A percentile compares a stretch with the other conserved stretches of the same genome.
phyloP scores from a whole-genome alignment of 148 eudicot genomes.

The Camellia japonica region DNA sequence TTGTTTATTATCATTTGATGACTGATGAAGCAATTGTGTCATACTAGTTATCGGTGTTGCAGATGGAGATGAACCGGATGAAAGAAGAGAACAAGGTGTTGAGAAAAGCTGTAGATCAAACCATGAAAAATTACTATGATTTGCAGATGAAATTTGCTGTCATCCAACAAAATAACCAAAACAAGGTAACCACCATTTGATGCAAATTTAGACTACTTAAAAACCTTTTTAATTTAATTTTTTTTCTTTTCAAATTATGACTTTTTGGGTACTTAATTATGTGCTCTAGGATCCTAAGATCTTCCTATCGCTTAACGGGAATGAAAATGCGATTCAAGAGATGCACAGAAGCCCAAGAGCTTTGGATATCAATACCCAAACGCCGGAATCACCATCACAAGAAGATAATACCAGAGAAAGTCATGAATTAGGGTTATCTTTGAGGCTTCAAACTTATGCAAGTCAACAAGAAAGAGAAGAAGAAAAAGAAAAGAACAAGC shows the following conservation, averaged over 20 bases:
- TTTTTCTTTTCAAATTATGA: not conserved
- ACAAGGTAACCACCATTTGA: slow-evolving; percentile 25
- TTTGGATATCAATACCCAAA: slow-evolving; percentile 6
- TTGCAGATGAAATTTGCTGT: slow-evolving; percentile 39
- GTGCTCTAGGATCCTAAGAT: slow-evolving; percentile 39
- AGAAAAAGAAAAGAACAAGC: slow-evolving; percentile 16
- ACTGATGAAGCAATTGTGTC: slow-evolving; percentile 5
- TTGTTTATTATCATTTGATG: not conserved
- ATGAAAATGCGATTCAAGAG: slow-evolving; percentile 17
- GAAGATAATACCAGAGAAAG: slow-evolving; percentile 25
- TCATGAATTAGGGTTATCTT: slow-evolving; percentile 47
- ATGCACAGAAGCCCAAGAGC: slow-evolving; percentile 21
- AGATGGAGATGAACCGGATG: slow-evolving; percentile 43
- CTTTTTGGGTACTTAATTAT: not conserved
- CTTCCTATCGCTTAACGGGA: slow-evolving; percentile 33
- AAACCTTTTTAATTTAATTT: not conserved
- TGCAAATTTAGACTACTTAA: not conserved
- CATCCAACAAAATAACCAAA: slow-evolving; percentile 28
- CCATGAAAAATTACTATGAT: slow-evolving; percentile 49
- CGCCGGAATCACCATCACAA: slow-evolving; percentile 17
- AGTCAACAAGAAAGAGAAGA: slow-evolving; percentile 17
- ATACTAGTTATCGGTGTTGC: slow-evolving; percentile 33
- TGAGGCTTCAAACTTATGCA: slow-evolving; percentile 28
- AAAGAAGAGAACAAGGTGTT: slow-evolving; percentile 52
- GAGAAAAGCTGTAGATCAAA: slow-evolving; percentile 41